Conservation (phyloP, 1,139 yeast species). For the Debaryomycetaceae sp. region DNA sequence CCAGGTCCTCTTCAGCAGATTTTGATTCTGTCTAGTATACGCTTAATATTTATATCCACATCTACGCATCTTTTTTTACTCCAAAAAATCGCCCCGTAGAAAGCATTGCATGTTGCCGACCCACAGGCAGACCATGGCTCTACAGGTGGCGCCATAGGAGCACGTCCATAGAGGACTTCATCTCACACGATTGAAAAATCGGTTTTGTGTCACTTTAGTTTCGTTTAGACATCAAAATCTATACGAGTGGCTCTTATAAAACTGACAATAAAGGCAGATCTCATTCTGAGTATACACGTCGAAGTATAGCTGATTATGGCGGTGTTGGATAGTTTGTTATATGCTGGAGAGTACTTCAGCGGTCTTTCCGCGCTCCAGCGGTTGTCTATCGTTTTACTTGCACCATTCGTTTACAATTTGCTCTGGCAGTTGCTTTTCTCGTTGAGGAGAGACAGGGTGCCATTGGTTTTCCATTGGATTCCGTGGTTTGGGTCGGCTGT, state of each 20-base stretch:
- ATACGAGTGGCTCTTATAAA: not conserved
- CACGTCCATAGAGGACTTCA: not conserved
- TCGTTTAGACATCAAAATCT: not conserved
- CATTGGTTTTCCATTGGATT: conserved; percentile 86
- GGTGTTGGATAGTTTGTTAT: conserved; percentile 19
- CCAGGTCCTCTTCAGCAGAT: not conserved
- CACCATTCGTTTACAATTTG: conserved; percentile 60
- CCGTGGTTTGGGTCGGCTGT: conserved; percentile 97
- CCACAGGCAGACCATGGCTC: not conserved
- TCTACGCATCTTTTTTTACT: not conserved
- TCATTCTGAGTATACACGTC: too few species aligned
- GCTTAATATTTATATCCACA: not conserved
- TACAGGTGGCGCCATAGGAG: not conserved
- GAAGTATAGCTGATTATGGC: conserved; percentile 21
- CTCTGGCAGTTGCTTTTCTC: conserved; percentile 70
- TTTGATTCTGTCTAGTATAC: not conserved
- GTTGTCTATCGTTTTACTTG: conserved; percentile 30
- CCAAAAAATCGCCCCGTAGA: too few species aligned
- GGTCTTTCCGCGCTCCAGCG: conserved; percentile 30
- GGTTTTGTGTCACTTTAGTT: not conserved
- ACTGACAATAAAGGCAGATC: not conserved
- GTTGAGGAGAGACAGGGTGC: conserved; percentile 75
- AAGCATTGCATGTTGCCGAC: too few species aligned
- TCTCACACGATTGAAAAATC: not conserved
- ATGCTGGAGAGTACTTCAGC: conserved; percentile 19